Evolutionary conservation across 352 stramenopile species (phyloP).

Genomic region (Globisporangium splendens): DNA sequence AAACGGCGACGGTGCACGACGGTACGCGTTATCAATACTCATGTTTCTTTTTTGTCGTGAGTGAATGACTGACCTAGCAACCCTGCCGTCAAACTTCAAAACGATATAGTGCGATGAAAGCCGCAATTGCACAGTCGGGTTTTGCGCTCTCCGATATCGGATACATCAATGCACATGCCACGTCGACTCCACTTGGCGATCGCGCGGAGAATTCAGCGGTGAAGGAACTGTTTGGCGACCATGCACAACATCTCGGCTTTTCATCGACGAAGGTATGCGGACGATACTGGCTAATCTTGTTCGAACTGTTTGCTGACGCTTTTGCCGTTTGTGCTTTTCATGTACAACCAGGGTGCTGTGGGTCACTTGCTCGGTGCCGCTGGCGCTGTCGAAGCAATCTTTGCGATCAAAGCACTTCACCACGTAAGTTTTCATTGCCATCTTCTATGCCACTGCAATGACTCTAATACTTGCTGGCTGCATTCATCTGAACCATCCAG

Average conservation of each 20-base stretch:
- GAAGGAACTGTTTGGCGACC: constrained; percentile 72
- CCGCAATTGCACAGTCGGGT: constrained; percentile 81
- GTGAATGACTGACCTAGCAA: not conserved
- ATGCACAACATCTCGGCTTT: constrained; percentile 51
- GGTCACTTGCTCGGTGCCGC: constrained; percentile 95
- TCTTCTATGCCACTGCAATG: not conserved
- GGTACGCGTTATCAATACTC: constrained; percentile 14
- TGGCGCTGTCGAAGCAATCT: constrained; percentile 95
- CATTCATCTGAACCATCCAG: constrained; percentile 19
- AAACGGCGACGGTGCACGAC: constrained; percentile 57
- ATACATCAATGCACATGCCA: constrained; percentile 98
- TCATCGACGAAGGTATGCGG: constrained; percentile 76
- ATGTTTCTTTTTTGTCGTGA: constrained; percentile 49
- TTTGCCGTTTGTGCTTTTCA: not conserved
- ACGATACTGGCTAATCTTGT: no score
- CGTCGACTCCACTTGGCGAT: constrained; percentile 97
- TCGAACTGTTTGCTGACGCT: no score
- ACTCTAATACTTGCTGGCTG: not conserved
- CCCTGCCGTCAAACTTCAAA: not conserved
- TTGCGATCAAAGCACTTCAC: constrained; percentile 92
- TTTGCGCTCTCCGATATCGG: constrained; percentile 86
- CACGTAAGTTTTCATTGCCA: constrained; percentile 40
- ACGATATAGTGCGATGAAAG: constrained; percentile 83
- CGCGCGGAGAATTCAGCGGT: constrained; percentile 92
- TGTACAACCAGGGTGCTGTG: constrained; percentile 73